Base-by-base conservation (phyloP, 2,329 filamentous ascomycete species). In the Curvularia lunata region DNA sequence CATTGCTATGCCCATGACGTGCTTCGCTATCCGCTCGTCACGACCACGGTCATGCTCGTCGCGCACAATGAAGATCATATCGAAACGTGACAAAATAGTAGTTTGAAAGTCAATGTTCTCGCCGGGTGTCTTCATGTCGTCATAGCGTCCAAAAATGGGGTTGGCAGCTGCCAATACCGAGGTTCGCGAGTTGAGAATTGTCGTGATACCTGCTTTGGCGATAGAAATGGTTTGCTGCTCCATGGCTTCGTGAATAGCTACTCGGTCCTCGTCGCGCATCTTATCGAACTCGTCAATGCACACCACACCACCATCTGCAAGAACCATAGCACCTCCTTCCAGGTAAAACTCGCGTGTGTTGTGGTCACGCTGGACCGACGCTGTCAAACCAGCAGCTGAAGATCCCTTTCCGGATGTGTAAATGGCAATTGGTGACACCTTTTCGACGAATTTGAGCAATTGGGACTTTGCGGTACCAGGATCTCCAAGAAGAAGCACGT, bases 211-310 rank as follows among this genome's bases (percentile, higher is more conserved):
- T 0, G 95, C 95, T 80, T 99, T 98, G 63, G 95, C 95, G 69
- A 99, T 98, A 10, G 95, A 98, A 60, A 99, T 99, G 0, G 95
- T 99, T 78, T 99, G 95, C 80, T 99, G 95, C 76, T 99, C 95
- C 95, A 99, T 99, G 57, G 95, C 95, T 85, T 99, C 95, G 83
- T 99, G 95, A 66, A 99, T 99, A 1, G 95, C 95, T 6, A 98
- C 95, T 68, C 95, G 86, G 70, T 99, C 95, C 77, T 99, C 95
- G 74, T 99, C 95, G 62, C 95, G 86, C 95, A 99, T 99, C 83
- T 99, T 99, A 81, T 99, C 95, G 74, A 99, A 99, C 79, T 99
- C 95, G 74, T 99, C 95, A 68, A 99, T 99, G 78, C 95, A 98
- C 9, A 98, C 95, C 1, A 98, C 94, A 69, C 95, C 95, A 2